phyloP scores from a whole-genome alignment of 2,329 filamentous ascomycete genomes.

The Ophiostoma sp. region DNA sequence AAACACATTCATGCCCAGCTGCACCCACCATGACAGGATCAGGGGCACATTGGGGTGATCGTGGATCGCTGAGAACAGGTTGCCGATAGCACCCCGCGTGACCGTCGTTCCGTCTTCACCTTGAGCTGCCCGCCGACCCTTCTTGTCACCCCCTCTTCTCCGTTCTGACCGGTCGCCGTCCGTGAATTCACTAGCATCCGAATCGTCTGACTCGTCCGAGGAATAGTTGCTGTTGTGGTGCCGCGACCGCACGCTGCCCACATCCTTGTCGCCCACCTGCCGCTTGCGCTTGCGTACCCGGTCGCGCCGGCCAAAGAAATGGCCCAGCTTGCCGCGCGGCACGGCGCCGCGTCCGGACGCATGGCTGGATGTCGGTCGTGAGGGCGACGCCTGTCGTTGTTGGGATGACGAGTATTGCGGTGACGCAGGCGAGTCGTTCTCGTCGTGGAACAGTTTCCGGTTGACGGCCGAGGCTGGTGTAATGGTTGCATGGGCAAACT shows the following conservation, averaged over 20 bases:
- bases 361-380: slow-evolving; percentile 36
- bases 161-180: slow-evolving; percentile 12
- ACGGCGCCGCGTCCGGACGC: slow-evolving; percentile 66
- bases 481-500: slow-evolving; percentile 46
- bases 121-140: neutral
- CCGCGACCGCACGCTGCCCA: slow-evolving; percentile 51
- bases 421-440: slow-evolving; percentile 8
- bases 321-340: slow-evolving; percentile 46
- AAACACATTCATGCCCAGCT: slow-evolving; percentile 63
- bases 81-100: slow-evolving; percentile 42
- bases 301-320: slow-evolving; percentile 42
- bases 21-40: slow-evolving; percentile 60
- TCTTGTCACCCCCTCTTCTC: neutral
- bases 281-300: slow-evolving; percentile 57
- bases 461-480: slow-evolving; percentile 47
- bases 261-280: slow-evolving; percentile 52
- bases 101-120: neutral
- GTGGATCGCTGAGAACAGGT: slow-evolving; percentile 53
- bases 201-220: slow-evolving; percentile 46
- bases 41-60: slow-evolving; percentile 60
- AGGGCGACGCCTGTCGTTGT: slow-evolving; percentile 1
- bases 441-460: slow-evolving; percentile 28
- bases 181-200: slow-evolving; percentile 30
- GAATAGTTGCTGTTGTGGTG: slow-evolving; percentile 51
- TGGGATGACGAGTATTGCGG: neutral